Base-by-base conservation (phyloP, 2,329 filamentous ascomycete genomes). In the Botrytis fragariae region DNA sequence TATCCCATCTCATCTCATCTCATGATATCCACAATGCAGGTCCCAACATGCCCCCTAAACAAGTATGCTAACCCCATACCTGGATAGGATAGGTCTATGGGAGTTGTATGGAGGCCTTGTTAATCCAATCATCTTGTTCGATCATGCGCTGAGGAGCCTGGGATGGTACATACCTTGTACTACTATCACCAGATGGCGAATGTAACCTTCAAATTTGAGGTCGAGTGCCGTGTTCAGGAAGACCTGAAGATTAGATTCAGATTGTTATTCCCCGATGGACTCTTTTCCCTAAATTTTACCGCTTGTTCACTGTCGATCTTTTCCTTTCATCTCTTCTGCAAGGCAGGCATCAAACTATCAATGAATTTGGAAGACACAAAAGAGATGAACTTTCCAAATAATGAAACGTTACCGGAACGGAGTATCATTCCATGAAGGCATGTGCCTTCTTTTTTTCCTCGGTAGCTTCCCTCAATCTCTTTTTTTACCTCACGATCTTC, bases 151-250 rank as follows among this genome's bases (percentile, higher is more conserved):
- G 51, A 42, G 22, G 37, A 22, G 45, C 45, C 45, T 10, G 20
- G 45, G 45, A 22, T 57, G 39, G 20, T 29, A 63, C 7, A 10
- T 37, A n/a, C 32, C 68, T 70, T 45, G 37, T 70, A 39, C n/a
- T 14, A 60, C 37, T 35, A 70, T 61, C 39, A 70, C 39, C 39
- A 57, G 68, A 60, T 60, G 54, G n/a, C 37, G 39, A 70, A 10
- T 70, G 22, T 10, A 59, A 29, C 25, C 39, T 48, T 45, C 12
- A n/a, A 22, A 29, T 48, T 39, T n/a, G 22, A 63, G 35, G 37
- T 63, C 18, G 60, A 63, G 37, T 63, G 18, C 37, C 18, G 57
- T 35, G 29, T 60, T 32, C 18, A 35, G 32, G 32, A 32, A 12
- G 7, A 32, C 29, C 32, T 59, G 29, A 59, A 59, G 18, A 59